phyloP scores from a whole-genome alignment of 1,284 basidiomycete species.

The Cutaneotrichosporon sp. region DNA sequence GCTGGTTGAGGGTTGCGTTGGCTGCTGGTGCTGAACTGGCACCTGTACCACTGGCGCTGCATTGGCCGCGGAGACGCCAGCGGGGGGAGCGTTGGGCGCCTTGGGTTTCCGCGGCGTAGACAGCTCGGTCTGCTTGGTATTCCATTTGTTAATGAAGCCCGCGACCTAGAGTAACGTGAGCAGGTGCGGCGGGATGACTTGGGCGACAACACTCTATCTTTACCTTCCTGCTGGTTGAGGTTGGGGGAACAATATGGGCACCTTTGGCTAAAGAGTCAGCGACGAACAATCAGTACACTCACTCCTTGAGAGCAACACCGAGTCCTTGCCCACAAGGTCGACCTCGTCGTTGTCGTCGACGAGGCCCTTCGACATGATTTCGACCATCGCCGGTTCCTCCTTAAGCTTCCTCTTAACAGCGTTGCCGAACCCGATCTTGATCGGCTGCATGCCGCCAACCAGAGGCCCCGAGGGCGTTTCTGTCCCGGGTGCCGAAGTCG shows the following conservation, averaged over 20 bases:
- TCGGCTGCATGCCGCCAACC: constrained; percentile 32
- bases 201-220: constrained; percentile 26
- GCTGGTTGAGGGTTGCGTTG: constrained; percentile 43
- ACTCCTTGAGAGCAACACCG: constrained; percentile 51
- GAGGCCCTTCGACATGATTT: constrained; percentile 37
- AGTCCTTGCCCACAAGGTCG: constrained; percentile 54
- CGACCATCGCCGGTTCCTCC: constrained; percentile 42
- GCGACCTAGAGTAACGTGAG: constrained; percentile 60
- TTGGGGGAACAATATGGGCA: constrained; percentile 72
- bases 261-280: constrained; percentile 42
- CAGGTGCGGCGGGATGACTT: background rate
- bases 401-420: constrained; percentile 31
- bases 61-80: constrained; percentile 45
- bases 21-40: constrained; percentile 36
- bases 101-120: constrained; percentile 31
- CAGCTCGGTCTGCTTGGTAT: constrained; percentile 83
- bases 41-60: background rate
- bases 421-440: constrained; percentile 39
- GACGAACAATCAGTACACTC: constrained; percentile 17
- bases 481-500: background rate
- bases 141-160: constrained; percentile 92
- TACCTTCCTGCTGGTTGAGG: constrained; percentile 87
- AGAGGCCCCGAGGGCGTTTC: background rate
- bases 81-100: constrained; percentile 30
- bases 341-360: constrained; percentile 67